These are phyloP conservation scores for Fusarium lyarnte DNA, from an alignment of 2,329 filamentous ascomycete species.

Conservation along the genomic window DNA sequence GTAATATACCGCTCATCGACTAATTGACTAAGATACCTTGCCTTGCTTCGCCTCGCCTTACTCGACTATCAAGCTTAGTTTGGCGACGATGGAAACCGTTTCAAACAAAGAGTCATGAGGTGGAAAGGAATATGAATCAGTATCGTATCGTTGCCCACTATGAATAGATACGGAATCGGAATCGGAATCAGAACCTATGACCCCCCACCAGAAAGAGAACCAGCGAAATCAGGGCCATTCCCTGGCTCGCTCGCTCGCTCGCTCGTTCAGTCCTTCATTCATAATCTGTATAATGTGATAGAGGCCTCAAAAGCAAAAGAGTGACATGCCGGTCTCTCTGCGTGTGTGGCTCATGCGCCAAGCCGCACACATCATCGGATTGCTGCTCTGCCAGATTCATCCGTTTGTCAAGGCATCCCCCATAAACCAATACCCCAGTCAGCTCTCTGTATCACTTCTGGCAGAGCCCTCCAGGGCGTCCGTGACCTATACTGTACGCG, in stretches of 20 bases:
- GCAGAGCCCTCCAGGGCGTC: neutral
- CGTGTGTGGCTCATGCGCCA: slow-evolving; percentile 31
- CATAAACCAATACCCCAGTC: slow-evolving; percentile 5
- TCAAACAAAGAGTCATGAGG: neutral
- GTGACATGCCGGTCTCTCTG: neutral
- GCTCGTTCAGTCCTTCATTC: neutral
- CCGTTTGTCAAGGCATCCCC: neutral
- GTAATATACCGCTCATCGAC: neutral
- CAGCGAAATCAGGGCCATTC: neutral
- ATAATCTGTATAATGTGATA: neutral
- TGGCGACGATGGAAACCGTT: neutral
- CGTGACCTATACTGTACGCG: neutral
- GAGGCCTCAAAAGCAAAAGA: slow-evolving; percentile 5
- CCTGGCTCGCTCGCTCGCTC: neutral
- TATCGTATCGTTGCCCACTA: neutral
- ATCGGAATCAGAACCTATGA: neutral
- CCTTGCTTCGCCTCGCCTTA: neutral
- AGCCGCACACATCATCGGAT: slow-evolving; percentile 30
- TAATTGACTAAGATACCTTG: neutral
- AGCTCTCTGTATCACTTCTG: neutral
- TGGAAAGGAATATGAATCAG: slow-evolving; percentile 4
- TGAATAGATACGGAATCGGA: neutral
- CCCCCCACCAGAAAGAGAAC: neutral
- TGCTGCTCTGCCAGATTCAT: slow-evolving; percentile 5
- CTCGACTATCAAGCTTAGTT: neutral